Percentiles rank a stretch among this genome's conserved stretches.
Evolutionary conservation across 371 early-diverging fungal species (phyloP).

Genomic region (Mortierella sp.): DNA sequence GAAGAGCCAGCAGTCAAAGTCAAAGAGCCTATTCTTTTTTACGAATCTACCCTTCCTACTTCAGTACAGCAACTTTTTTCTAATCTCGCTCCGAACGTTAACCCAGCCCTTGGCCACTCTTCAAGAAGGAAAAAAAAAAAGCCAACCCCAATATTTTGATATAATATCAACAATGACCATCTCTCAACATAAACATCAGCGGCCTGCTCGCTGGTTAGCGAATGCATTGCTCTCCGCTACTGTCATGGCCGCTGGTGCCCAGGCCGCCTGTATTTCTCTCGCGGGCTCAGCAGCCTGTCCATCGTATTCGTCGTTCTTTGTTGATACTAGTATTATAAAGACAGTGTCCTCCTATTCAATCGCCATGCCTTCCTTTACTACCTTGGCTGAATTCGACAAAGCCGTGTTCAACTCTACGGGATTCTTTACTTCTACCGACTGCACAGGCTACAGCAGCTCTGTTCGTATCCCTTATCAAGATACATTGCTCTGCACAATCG

Average conservation of each 20-base stretch:
- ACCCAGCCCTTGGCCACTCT: background rate
- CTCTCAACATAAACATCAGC: constrained; percentile 15
- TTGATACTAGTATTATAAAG: constrained; percentile 19
- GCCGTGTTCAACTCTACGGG: constrained; percentile 33
- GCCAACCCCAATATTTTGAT: background rate
- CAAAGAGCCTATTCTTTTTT: background rate
- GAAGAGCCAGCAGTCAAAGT: background rate
- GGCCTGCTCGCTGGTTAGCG: constrained; percentile 11
- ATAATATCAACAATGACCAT: background rate
- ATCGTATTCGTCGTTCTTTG: constrained; percentile 2
- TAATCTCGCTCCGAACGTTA: background rate
- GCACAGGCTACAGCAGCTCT: constrained; percentile 26
- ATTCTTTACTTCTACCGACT: constrained; percentile 17
- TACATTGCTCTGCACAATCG: constrained; percentile 33
- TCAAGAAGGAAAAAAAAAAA: background rate
- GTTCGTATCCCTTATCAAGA: constrained; percentile 38
- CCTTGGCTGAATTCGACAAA: constrained; percentile 18
- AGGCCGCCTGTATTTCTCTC: constrained; percentile 30
- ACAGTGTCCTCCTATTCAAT: background rate
- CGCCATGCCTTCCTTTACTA: constrained; percentile 23
- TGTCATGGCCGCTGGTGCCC: constrained; percentile 15
- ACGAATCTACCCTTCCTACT: background rate
- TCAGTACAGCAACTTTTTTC: background rate
- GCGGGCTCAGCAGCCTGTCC: constrained; percentile 26
- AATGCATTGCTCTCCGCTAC: constrained; percentile 20